A percentile compares a stretch with the other conserved stretches of the same genome.
phyloP scores from a whole-genome alignment of 202 grass and related monocot genomes.

The Dendrocalamus latiflorus region DNA sequence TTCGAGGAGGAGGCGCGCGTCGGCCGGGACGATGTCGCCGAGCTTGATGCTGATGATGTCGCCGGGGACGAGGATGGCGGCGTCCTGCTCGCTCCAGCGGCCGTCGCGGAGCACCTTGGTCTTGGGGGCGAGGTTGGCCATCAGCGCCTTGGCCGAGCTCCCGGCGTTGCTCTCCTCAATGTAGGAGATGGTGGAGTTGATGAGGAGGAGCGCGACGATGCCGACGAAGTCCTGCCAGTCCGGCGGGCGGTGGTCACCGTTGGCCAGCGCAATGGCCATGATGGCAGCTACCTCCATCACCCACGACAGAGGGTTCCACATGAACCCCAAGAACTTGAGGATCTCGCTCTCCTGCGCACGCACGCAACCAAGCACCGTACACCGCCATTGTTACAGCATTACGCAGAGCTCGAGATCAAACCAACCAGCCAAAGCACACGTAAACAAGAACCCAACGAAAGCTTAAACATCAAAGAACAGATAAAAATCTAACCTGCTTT shows the following conservation, averaged over 20 bases:
- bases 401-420: neutral
- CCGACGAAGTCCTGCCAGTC: slow-evolving; percentile 98
- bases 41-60: slow-evolving; percentile 86
- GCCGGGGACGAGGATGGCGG: slow-evolving; percentile 59
- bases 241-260: slow-evolving; percentile 56
- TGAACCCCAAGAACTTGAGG: slow-evolving; percentile 87
- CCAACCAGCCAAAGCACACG: neutral
- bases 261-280: slow-evolving; percentile 78
- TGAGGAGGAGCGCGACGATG: slow-evolving; percentile 55
- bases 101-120: slow-evolving; percentile 79
- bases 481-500: slow-evolving; percentile 50
- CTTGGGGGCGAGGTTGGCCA: slow-evolving; percentile 77
- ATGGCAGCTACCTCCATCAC: slow-evolving; percentile 92
- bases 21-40: slow-evolving; percentile 72
- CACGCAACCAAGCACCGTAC: too few species aligned
- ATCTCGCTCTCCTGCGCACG: slow-evolving; percentile 55
- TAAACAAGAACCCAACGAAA: neutral
- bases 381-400: neutral
- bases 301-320: slow-evolving; percentile 98
- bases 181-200: slow-evolving; percentile 88
- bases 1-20: slow-evolving; percentile 64
- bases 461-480: neutral
- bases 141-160: slow-evolving; percentile 77
- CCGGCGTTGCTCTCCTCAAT: slow-evolving; percentile 76
- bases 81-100: slow-evolving; percentile 64